Percentiles rank a stretch among this genome's conserved stretches.
phyloP scores from a whole-genome alignment of 257 asterid genomes.

The Catharanthus roseus region DNA sequence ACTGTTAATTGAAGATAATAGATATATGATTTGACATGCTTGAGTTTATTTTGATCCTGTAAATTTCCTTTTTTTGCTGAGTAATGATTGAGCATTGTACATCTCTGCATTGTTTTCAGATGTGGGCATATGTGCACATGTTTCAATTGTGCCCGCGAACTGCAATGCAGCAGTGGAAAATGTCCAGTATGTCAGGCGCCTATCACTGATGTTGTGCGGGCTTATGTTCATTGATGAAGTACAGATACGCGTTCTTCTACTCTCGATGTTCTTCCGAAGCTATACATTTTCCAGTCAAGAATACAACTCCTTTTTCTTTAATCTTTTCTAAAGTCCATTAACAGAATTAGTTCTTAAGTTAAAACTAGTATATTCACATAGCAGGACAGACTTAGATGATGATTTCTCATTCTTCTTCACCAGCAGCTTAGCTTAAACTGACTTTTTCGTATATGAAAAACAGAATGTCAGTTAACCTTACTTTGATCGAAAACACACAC shows the following conservation, averaged over 20 bases:
- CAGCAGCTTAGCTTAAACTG: neutral
- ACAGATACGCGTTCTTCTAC: neutral
- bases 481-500: neutral
- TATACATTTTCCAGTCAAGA: neutral
- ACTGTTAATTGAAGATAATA: neutral
- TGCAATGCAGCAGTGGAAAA: conserved; percentile 58
- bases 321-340: neutral
- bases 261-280: conserved; percentile 18
- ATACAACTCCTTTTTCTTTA: neutral
- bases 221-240: conserved; percentile 34
- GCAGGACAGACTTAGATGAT: conserved; percentile 8
- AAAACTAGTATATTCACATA: conserved; percentile 1
- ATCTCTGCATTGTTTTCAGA: conserved; percentile 28
- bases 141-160: conserved; percentile 66
- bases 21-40: neutral
- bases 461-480: neutral
- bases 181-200: conserved; percentile 81
- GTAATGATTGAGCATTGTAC: neutral
- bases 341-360: conserved; percentile 3
- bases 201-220: conserved; percentile 61
- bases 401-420: conserved; percentile 3
- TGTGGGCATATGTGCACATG: conserved; percentile 98
- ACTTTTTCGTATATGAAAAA: conserved; percentile 8
- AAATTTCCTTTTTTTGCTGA: neutral
- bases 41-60: neutral